Conservation (phyloP, 192 early-diverging fungal genomes). For the Spizellomyces punctatus region DNA sequence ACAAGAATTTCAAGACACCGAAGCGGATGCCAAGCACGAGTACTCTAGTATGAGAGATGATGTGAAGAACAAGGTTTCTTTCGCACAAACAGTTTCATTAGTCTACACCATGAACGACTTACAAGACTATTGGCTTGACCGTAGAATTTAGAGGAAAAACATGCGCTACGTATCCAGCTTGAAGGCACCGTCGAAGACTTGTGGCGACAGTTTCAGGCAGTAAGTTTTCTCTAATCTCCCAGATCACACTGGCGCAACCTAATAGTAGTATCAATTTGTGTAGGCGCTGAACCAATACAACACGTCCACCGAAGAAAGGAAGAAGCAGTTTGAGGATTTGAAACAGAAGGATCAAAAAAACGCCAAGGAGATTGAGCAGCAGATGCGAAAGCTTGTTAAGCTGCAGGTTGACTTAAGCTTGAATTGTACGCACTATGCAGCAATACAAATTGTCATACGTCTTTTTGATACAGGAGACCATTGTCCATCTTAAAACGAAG, state of each 20-base stretch:
- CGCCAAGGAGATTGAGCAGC: slow-evolving; percentile 63
- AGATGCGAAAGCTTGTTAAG: slow-evolving; percentile 63
- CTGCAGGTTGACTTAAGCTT: slow-evolving; percentile 42
- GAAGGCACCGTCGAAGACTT: slow-evolving; percentile 66
- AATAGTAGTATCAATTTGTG: too few relatives aligned
- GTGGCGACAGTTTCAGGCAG: slow-evolving; percentile 60
- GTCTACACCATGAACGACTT: not conserved
- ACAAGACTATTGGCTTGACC: not conserved
- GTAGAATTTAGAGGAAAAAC: slow-evolving; percentile 65
- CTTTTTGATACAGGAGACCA: slow-evolving; percentile 45
- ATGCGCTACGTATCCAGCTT: slow-evolving; percentile 62
- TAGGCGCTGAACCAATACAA: slow-evolving; percentile 61
- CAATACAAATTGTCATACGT: not conserved
- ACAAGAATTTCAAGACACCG: slow-evolving; percentile 58
- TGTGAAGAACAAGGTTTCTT: slow-evolving; percentile 60
- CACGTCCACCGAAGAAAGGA: slow-evolving; percentile 56
- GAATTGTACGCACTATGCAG: not conserved
- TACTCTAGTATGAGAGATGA: slow-evolving; percentile 60
- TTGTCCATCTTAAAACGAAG: slow-evolving; percentile 52
- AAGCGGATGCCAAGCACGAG: slow-evolving; percentile 67
- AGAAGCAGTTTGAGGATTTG: slow-evolving; percentile 64
- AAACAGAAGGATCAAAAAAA: slow-evolving; percentile 63
- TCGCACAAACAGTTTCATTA: not conserved
- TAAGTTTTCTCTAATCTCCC: slow-evolving; percentile 4
- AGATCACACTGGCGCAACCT: too few relatives aligned